Conservation (phyloP, 2,329 filamentous ascomycete species). For the Coniochaeta sp. region DNA sequence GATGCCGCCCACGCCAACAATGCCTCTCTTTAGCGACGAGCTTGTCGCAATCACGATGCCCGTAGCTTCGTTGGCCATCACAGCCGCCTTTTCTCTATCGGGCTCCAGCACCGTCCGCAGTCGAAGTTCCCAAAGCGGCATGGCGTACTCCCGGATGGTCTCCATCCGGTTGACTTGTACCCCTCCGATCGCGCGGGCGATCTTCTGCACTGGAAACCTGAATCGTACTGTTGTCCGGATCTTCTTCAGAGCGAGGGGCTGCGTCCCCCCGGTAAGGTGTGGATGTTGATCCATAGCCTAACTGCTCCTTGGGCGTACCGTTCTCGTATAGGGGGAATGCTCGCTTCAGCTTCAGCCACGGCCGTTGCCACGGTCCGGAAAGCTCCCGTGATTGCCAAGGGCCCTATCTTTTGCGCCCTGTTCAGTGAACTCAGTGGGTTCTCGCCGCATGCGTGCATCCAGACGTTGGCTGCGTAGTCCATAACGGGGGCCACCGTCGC, state of each 20-base stretch:
- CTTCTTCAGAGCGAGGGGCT: conserved; percentile 11
- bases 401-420: conserved; percentile 9
- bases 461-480: conserved; percentile 13
- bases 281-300: conserved; percentile 13
- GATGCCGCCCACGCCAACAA: conserved; percentile 6
- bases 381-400: conserved; percentile 13
- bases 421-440: conserved; percentile 3
- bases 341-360: conserved; percentile 16
- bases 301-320: conserved; percentile 8
- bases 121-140: conserved; percentile 7
- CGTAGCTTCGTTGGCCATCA: conserved; percentile 2
- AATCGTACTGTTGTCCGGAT: conserved; percentile 7
- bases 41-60: conserved; percentile 8
- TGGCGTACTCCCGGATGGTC: conserved; percentile 5
- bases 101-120: conserved; percentile 2
- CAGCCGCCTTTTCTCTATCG: conserved; percentile 6
- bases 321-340: conserved; percentile 10
- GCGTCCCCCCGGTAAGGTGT: conserved; percentile 11
- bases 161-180: conserved; percentile 6
- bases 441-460: conserved; percentile 1
- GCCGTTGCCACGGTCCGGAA: conserved; percentile 14
- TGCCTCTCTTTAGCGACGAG: conserved; percentile 7
- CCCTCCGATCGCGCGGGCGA: conserved; percentile 4
- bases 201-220: conserved; percentile 8
- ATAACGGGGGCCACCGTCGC: conserved; percentile 12